Evolutionary conservation across 1,284 basidiomycete genomes (phyloP), one percentile per base, ranked within the genome.

Genomic region (Stygiomarasmius scandens): DNA sequence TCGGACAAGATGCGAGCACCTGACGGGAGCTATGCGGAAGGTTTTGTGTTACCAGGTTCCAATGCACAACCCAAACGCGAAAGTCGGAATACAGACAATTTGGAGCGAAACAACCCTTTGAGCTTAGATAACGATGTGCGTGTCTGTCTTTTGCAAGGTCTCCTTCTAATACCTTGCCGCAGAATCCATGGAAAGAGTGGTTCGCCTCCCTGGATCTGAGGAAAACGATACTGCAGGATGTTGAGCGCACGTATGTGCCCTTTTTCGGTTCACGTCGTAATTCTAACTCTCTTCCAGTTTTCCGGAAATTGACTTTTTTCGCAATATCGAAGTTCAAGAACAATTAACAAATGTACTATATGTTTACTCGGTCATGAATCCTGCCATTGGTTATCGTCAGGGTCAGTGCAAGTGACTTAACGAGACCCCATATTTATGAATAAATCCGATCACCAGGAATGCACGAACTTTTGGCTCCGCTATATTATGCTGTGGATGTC

Each of bases 161-260:
- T 19, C 29, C 34, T 23, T 32, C 29, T 32, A 32, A n/a, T n/a
- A n/a, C n/a, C n/a, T n/a, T n/a, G n/a, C n/a, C n/a, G n/a, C 19
- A 93, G 86, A 96, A 95, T 71, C 95, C 95, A 12, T 97, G 95
- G 95, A 90, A 86, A 63, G 84, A 88, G 46, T 97, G 93, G 92
- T 98, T 97, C 69, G 79, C 86, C 16, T 85, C 92, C 34, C 80
- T 95, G 23, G 95, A 97, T 54, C 77, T 96, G 32, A 82, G 93
- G 19, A 93, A 89, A 68, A 91, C 86, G 3, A 96, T 98, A 54
- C 74, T 85, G 22, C 93, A 96, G 71, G 95, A 98, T 69, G 95
- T 98, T 0, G 92, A 96, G 65, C 81, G 95, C 66, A 97, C 95
- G 84, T 93, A 71, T 73, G 83, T 32, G 12, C 29, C 46, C 45